Conservation (phyloP, 2,329 filamentous ascomycete species). For the Plenodomus biglobosus region DNA sequence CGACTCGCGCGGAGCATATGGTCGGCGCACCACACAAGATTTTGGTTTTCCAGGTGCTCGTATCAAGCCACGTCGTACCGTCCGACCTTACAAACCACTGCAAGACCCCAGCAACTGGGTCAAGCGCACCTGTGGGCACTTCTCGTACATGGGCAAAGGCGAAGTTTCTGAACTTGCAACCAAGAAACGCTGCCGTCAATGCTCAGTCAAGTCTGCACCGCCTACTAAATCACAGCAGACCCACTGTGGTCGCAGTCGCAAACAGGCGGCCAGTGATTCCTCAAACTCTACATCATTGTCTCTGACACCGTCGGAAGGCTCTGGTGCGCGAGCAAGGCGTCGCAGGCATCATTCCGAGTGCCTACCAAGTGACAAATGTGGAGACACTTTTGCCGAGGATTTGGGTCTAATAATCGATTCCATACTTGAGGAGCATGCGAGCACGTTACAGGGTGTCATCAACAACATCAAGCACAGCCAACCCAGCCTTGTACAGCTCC, state of each 20-base stretch:
- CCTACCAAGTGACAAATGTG: conserved; percentile 23
- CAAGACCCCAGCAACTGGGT: conserved; percentile 27
- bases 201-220: conserved; percentile 16
- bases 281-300: conserved; percentile 13
- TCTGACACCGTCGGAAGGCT: conserved; percentile 2
- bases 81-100: conserved; percentile 13
- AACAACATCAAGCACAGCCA: conserved; percentile 38
- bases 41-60: conserved; percentile 40
- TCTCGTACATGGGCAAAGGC: conserved; percentile 16
- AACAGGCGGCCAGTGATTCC: conserved; percentile 15
- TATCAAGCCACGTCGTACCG: conserved; percentile 23
- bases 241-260: conserved; percentile 7
- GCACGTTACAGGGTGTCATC: conserved; percentile 44
- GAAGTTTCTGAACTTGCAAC: conserved; percentile 20
- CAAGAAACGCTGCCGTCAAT: conserved; percentile 21
- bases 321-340: conserved; percentile 2
- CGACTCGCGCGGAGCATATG: conserved; percentile 34
- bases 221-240: not conserved
- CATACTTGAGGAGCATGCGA: conserved; percentile 46
- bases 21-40: conserved; percentile 35
- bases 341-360: conserved; percentile 18
- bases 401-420: conserved; percentile 44
- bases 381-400: conserved; percentile 36
- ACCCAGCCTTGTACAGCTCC: conserved; percentile 19
- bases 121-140: conserved; percentile 36